Evolutionary conservation across 2,329 filamentous ascomycete species (phyloP), one percentile per base, ranked within the genome.

Genomic region (Calonectria henricotiae): DNA sequence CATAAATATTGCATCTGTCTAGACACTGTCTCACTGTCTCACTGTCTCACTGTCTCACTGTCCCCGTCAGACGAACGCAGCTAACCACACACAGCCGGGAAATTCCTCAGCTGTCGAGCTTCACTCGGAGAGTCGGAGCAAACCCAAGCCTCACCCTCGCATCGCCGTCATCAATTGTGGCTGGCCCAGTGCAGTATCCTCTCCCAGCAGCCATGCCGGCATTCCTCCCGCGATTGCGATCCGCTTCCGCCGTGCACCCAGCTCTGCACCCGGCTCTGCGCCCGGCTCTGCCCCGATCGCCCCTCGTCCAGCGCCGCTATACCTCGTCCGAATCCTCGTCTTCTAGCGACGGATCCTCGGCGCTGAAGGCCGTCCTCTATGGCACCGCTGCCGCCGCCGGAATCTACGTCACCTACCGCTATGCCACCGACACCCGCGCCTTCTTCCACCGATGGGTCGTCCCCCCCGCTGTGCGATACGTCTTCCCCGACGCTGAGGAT

Each of bases 401-500:
- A 2, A 76, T 85, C 27, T 85, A 82, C 65, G 83, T 87, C 54
- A 83, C 86, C 51, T 94, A 92, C 80, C 82, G 93, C 72, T 94
- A 94, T 78, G 83, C 86, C n/a, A 94, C 92, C 65, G 93, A 95
- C 80, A 94, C 92, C 6, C 87, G 93, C 71, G 90, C 92, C 47
- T 92, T 90, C 68, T 79, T 91, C 69, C 92, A 95, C 82, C 89
- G 88, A 76, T 94, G 89, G 82, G 81, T 92, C 32, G 85, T 92
- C 12, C 91, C 93, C 2, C 93, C 89, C 0, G 79, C 91, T 20
- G 79, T 96, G 5, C 91, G 94, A 61, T 83, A 87, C 63, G 68
- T 93, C 68, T 92, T 90, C 81, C 87, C 92, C 5, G 93, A 96
- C 76, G 93, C 93, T 68, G 96, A 99, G 82, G 94, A 97, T 46